Conservation (phyloP, 2,329 filamentous ascomycete species). For the Penicillium sp. region DNA sequence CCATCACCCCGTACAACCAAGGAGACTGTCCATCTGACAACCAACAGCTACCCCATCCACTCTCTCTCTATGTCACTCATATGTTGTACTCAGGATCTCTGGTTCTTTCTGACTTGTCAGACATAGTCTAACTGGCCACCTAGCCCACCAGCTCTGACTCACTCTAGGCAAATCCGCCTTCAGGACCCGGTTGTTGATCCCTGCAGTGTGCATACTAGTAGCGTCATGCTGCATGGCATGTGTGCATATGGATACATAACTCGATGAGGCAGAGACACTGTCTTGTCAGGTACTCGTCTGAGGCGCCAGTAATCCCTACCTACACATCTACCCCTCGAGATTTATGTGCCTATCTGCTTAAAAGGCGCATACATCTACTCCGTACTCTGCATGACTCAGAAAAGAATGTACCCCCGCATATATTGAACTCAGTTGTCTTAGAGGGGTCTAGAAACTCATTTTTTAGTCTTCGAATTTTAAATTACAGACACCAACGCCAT, state of each 20-base stretch:
- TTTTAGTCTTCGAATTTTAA: background rate
- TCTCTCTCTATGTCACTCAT: background rate
- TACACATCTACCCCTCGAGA: background rate
- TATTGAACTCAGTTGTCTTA: background rate
- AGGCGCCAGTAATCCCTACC: background rate
- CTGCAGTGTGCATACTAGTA: constrained; percentile 20
- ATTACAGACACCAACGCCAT: background rate
- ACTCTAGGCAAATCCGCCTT: constrained; percentile 6
- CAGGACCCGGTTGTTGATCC: constrained; percentile 11
- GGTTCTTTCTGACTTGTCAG: constrained; percentile 7
- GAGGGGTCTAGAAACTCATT: background rate
- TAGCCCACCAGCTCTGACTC: constrained; percentile 17
- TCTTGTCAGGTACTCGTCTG: background rate
- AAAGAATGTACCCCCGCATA: constrained; percentile 2
- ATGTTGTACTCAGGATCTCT: background rate
- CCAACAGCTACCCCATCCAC: background rate
- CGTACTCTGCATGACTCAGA: background rate
- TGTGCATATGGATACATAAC: background rate
- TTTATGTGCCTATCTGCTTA: constrained; percentile 8
- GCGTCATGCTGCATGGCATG: constrained; percentile 22
- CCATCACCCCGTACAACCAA: constrained; percentile 27
- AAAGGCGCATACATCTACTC: constrained; percentile 15
- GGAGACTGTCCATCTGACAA: constrained; percentile 17
- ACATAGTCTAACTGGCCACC: constrained; percentile 2
- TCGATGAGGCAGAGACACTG: background rate